Conservation (phyloP, 2,329 filamentous ascomycete species). For the Penicillium sp. region DNA sequence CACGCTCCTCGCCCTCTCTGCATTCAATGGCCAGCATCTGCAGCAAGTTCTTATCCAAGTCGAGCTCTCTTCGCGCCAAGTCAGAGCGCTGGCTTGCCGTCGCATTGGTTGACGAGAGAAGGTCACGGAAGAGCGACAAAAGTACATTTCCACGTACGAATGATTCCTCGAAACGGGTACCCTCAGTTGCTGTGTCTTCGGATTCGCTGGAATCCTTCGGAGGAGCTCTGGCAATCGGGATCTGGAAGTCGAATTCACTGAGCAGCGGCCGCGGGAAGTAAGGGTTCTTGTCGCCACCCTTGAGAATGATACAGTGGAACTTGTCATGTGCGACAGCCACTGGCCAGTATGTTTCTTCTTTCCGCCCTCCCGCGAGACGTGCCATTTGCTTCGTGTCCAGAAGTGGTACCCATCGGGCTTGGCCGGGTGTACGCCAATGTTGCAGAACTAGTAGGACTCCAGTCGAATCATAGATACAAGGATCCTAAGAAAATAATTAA, state of each 20-base stretch:
- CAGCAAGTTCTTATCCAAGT: constrained; percentile 84
- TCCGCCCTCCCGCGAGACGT: constrained; percentile 78
- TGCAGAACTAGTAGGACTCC: constrained; percentile 83
- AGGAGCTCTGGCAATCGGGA: constrained; percentile 66
- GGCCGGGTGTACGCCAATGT: constrained; percentile 83
- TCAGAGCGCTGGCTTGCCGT: constrained; percentile 63
- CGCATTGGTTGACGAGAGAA: constrained; percentile 65
- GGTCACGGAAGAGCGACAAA: constrained; percentile 71
- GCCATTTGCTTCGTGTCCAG: constrained; percentile 83
- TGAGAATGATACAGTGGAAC: constrained; percentile 98
- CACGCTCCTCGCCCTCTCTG: constrained; percentile 84
- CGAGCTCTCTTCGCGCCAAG: constrained; percentile 70
- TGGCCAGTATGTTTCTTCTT: constrained; percentile 89
- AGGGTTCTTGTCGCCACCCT: constrained; percentile 87
- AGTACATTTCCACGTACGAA: constrained; percentile 74
- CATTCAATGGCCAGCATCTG: constrained; percentile 89
- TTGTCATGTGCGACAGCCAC: constrained; percentile 87
- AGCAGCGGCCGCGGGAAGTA: constrained; percentile 89
- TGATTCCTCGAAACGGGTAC: constrained; percentile 67
- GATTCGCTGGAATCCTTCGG: constrained; percentile 39
- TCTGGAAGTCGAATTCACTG: constrained; percentile 86
- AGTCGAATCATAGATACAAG: constrained; percentile 91
- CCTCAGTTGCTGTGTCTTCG: constrained; percentile 40
- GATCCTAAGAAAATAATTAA: constrained; percentile 59
- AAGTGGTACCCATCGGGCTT: constrained; percentile 87